Conservation (phyloP, 108 stramenopile genomes). For the Fragilaria crotonensis region DNA sequence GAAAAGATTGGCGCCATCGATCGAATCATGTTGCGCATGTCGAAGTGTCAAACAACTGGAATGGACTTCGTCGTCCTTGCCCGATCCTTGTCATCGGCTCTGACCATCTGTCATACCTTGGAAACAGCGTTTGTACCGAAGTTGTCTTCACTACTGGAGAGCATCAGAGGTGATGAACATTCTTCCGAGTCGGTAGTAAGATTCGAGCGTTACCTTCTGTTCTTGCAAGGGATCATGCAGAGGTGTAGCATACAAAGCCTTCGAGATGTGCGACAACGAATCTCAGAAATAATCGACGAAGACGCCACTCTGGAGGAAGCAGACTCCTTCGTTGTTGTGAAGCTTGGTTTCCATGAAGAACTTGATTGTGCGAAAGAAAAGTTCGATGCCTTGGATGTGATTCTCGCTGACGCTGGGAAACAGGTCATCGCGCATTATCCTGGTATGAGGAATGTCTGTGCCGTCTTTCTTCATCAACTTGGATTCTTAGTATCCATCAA, state of each 20-base stretch:
- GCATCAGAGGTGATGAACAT: slow-evolving; percentile 3
- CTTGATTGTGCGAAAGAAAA: slow-evolving; percentile 72
- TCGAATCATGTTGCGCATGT: slow-evolving; percentile 73
- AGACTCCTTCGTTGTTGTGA: slow-evolving; percentile 34
- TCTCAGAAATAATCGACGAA: slow-evolving; percentile 60
- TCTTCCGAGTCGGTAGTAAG: background rate
- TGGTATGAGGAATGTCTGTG: slow-evolving; percentile 52
- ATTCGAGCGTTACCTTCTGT: slow-evolving; percentile 20
- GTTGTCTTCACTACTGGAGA: slow-evolving; percentile 6
- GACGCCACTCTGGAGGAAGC: slow-evolving; percentile 42
- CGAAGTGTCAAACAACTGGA: slow-evolving; percentile 63
- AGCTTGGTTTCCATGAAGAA: slow-evolving; percentile 73
- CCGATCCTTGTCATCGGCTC: slow-evolving; percentile 50
- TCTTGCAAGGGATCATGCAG: slow-evolving; percentile 30
- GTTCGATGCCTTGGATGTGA: slow-evolving; percentile 61
- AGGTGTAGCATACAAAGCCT: slow-evolving; percentile 40
- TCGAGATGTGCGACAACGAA: slow-evolving; percentile 44
- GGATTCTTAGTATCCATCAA: slow-evolving; percentile 79
- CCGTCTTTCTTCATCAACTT: slow-evolving; percentile 84
- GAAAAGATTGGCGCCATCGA: slow-evolving; percentile 65
- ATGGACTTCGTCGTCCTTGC: slow-evolving; percentile 58
- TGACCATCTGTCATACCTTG: slow-evolving; percentile 43
- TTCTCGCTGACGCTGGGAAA: slow-evolving; percentile 2
- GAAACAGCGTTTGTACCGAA: slow-evolving; percentile 33
- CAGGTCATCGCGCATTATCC: slow-evolving; percentile 25